Conservation (phyloP, 352 stramenopile species). For the Globisporangium cylindrosporum region DNA sequence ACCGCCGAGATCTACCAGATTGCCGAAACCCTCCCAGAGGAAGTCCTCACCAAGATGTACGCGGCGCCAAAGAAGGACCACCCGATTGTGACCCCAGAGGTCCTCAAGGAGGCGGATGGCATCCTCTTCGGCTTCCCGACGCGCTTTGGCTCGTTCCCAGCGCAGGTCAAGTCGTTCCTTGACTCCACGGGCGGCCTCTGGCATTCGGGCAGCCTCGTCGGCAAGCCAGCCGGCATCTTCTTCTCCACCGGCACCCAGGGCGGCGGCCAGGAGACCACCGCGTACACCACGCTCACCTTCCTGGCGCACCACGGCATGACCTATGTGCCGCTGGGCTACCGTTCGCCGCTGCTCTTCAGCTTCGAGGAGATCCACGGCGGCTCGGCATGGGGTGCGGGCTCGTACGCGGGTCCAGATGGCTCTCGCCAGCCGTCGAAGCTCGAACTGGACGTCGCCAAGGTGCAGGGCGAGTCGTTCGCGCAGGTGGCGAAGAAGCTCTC, state of each 20-base stretch:
- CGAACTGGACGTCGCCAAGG: conserved; percentile 74
- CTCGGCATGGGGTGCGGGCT: conserved; percentile 81
- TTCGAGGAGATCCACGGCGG: conserved; percentile 79
- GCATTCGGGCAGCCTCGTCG: conserved; percentile 72
- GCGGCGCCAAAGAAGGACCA: conserved; percentile 60
- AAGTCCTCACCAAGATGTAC: conserved; percentile 70
- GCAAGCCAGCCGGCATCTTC: conserved; percentile 89
- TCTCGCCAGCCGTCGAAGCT: conserved; percentile 75
- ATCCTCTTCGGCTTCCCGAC: conserved; percentile 84
- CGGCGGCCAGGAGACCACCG: conserved; percentile 90
- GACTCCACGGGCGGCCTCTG: conserved; percentile 86
- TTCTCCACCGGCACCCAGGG: conserved; percentile 74
- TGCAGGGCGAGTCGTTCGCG: conserved; percentile 86
- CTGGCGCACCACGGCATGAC: conserved; percentile 89
- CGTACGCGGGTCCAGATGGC: conserved; percentile 76
- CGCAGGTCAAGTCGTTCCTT: conserved; percentile 91
- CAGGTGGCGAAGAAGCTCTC: conserved; percentile 78
- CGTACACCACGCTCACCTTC: conserved; percentile 79
- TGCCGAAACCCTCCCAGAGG: conserved; percentile 65
- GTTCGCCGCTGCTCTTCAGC: conserved; percentile 60
- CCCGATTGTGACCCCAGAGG: conserved; percentile 54
- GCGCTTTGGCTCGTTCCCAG: conserved; percentile 67
- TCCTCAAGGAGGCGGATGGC: conserved; percentile 68
- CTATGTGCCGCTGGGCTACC: conserved; percentile 88
- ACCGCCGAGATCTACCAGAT: conserved; percentile 63